These are phyloP conservation scores for Ustilago cynodontis DNA, from an alignment of 1,284 basidiomycete genomes.

Conservation along the genomic window DNA sequence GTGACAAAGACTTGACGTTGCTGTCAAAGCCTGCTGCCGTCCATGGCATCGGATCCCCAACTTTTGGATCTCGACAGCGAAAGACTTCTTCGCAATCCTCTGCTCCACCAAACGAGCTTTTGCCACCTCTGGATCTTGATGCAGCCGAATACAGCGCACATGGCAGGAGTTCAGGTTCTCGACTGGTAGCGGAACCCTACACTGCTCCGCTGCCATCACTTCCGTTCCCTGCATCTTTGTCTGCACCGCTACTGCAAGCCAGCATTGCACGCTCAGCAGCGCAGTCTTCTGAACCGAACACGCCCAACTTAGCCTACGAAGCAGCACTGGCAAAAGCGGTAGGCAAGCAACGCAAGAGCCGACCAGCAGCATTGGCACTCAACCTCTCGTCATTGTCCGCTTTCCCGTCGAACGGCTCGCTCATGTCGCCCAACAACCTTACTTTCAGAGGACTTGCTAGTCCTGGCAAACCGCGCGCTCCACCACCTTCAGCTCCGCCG, in stretches of 20 bases:
- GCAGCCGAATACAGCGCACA: not conserved
- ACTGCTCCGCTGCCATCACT: conserved; percentile 32
- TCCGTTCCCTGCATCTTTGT: conserved; percentile 27
- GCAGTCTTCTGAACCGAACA: conserved; percentile 27
- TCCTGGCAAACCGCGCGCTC: conserved; percentile 34
- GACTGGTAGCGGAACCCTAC: conserved; percentile 10
- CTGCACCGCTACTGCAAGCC: conserved; percentile 10
- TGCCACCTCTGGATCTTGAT: conserved; percentile 27
- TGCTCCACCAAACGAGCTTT: conserved; percentile 11
- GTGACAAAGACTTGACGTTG: not conserved
- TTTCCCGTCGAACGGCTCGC: conserved; percentile 6
- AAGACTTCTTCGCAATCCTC: conserved; percentile 21
- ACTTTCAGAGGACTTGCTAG: conserved; percentile 35
- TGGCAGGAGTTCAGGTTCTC: conserved; percentile 5
- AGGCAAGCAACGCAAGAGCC: conserved; percentile 38
- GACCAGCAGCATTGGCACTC: conserved; percentile 44
- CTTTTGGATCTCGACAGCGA: conserved; percentile 16
- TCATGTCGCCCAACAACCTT: conserved; percentile 12
- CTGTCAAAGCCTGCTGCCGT: not conserved
- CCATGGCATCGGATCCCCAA: conserved; percentile 30
- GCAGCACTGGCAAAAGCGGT: conserved; percentile 31
- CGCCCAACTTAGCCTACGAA: conserved; percentile 34
- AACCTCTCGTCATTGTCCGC: conserved; percentile 23
- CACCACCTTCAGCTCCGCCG: conserved; percentile 49
- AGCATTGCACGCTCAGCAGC: conserved; percentile 4